A percentile compares a stretch with the other conserved stretches of the same genome.
Conservation (phyloP, 2,329 filamentous ascomycete species). For the Fusarium mundagurra region DNA sequence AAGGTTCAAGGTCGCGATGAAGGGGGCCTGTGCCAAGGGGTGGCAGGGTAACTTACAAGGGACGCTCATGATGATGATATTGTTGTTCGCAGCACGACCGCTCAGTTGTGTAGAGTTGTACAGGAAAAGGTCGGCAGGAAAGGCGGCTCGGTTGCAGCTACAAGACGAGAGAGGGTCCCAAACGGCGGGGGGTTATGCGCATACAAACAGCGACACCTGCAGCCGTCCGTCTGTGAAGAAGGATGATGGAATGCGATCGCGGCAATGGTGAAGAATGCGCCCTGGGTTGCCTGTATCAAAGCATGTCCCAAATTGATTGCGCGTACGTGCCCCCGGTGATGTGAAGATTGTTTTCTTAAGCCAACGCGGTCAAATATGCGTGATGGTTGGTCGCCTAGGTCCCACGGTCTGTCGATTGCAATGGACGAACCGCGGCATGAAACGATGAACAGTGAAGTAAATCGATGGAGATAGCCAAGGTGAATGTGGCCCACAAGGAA, state of each 20-base stretch:
- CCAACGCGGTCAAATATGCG: constrained; percentile 40
- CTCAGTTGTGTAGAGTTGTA: constrained; percentile 17
- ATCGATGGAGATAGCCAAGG: not conserved
- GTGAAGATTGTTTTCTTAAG: constrained; percentile 4
- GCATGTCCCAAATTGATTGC: constrained; percentile 29
- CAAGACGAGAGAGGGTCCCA: constrained; percentile 8
- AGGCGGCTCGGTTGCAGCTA: constrained; percentile 20
- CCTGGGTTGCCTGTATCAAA: constrained; percentile 33
- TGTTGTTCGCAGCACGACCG: not conserved
- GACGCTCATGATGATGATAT: constrained; percentile 37
- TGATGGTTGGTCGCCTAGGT: constrained; percentile 39
- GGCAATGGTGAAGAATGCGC: constrained; percentile 31
- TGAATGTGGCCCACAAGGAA: not conserved
- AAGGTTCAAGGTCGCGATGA: not conserved
- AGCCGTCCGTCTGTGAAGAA: constrained; percentile 15
- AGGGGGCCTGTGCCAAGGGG: constrained; percentile 16
- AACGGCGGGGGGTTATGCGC: constrained; percentile 28
- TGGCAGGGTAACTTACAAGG: constrained; percentile 36
- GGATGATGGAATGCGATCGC: constrained; percentile 28
- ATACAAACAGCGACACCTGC: constrained; percentile 22
- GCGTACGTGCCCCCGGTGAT: constrained; percentile 4
- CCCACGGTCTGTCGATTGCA: constrained; percentile 40
- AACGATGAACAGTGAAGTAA: constrained; percentile 4
- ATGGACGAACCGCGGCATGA: constrained; percentile 40
- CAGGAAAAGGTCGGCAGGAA: not conserved